Base-by-base conservation (phyloP, 1,139 yeast genomes). In the Entelexis paramagnoliae region DNA sequence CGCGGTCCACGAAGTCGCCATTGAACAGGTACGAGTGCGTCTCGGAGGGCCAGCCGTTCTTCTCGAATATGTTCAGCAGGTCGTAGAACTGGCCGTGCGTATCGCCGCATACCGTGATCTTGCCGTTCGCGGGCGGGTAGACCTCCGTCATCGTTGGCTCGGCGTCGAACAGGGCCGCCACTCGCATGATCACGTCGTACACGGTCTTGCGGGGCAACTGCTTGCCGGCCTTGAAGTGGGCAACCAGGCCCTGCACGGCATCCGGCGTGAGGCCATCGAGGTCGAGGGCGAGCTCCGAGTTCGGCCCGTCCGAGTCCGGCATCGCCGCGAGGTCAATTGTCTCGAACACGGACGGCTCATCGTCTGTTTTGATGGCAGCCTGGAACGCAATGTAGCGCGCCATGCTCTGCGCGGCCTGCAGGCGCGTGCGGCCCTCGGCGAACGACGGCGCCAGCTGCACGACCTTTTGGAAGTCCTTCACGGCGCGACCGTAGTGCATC, bases 1-100 rank as follows among this genome's bases (percentile, higher is more conserved):
- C 99, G 64, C 99, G 76, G 65, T 91, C 99, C 5, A 91, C 98
- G 69, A 91, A 91, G 69, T 93, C 98, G 47, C 99, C 98, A 64
- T 91, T 91, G 72, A 91, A 89, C 52, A 91, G 70, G 65, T 85
- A 91, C 17, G 80, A 75, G 66, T 89, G 96, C 3, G 67, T 59
- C n/a, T 74, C 72, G 1, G 73, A 67, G 2, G 81, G 78, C 22
- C 80, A 82, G 8, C 98, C 98, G 63, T 80, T 88, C 46, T 67
- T 73, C 43, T 75, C 66, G 66, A 91, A 91, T 50, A 91, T 75
- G 65, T 89, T 83, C 63, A 89, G 70, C 48, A 91, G 79, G 65
- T 91, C 98, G 63, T 77, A 91, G 64, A 84, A 88, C 67, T 91
- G 98, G 36, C 99, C 99, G 65, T 91, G 99, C 0, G 97, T 91